Percentiles rank a stretch among this genome's conserved stretches.
Conservation (phyloP, 2,329 filamentous ascomycete species). For the Bipolaris zeicola region DNA sequence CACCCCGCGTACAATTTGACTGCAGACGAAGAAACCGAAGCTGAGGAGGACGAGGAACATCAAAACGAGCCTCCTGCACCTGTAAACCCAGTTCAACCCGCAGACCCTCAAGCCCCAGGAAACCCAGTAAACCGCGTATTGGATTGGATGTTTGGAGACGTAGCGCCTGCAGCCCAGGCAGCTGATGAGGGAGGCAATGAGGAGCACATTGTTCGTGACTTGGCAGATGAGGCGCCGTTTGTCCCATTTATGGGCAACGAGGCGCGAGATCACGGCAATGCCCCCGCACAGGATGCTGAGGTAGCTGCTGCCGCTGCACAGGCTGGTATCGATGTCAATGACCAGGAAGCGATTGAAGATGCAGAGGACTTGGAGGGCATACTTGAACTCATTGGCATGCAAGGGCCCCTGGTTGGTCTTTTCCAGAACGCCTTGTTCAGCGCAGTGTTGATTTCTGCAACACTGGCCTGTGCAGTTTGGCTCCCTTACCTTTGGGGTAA, state of each 20-base stretch:
- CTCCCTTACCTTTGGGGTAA: constrained; percentile 92
- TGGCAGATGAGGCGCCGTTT: constrained; percentile 65
- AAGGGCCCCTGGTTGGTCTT: constrained; percentile 85
- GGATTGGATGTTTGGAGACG: constrained; percentile 58
- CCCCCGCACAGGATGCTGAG: constrained; percentile 58
- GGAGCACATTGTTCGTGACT: constrained; percentile 64
- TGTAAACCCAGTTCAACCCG: constrained; percentile 9
- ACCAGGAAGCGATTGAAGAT: constrained; percentile 74
- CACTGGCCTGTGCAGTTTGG: constrained; percentile 84
- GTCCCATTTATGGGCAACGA: constrained; percentile 58
- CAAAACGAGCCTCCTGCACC: constrained; percentile 12
- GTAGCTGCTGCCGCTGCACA: constrained; percentile 68
- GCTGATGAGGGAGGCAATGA: constrained; percentile 53
- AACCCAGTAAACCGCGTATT: constrained; percentile 41
- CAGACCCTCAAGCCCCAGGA: constrained; percentile 20
- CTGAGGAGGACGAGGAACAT: constrained; percentile 4
- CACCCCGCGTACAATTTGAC: constrained; percentile 5
- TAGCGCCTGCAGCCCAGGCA: constrained; percentile 39
- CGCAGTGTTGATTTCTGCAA: constrained; percentile 82
- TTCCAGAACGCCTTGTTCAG: constrained; percentile 97
- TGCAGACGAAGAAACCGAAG: background rate
- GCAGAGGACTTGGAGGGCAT: constrained; percentile 96
- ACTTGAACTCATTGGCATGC: constrained; percentile 94
- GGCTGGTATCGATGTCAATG: constrained; percentile 70
- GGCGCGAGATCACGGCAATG: constrained; percentile 31